Evolutionary conservation across 2,329 filamentous ascomycete species (phyloP), one percentile per base, ranked within the genome.

Genomic region (Daldinia sp.): DNA sequence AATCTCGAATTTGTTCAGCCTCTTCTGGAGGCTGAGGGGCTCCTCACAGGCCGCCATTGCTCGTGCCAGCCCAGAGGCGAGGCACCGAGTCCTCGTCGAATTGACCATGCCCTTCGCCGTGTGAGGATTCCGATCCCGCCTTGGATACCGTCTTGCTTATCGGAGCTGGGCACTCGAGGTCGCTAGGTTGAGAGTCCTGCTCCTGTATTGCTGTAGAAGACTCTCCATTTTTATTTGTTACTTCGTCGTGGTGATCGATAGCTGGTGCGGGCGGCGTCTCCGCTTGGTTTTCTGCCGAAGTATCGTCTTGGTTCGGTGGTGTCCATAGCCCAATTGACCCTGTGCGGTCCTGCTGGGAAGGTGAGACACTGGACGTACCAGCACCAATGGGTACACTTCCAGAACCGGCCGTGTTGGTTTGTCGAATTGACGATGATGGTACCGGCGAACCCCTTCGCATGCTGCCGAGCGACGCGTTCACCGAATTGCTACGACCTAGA

Each of bases 311-410:
- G 17, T 76, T 75, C 9, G 82, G 80, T n/a, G 79, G 80, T 17
- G 78, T 79, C 82, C 84, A 83, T 9, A 85, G 74, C 2, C 81
- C 80, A 6, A 81, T 73, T 5, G 83, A 82, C 19, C 80, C 70
- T 1, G 79, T 77, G 3, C 79, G 80, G 4, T 76, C 74, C 1
- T 73, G 65, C 1, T 66, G 55, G 6, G 69, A 73, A 51, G 55
- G 43, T 8, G 69, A 58, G 41, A 72, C 69, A 30, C 53, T 69
- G 1, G 70, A 70, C 6, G 64, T 58, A 1, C 68, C 66, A 49
- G 78, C 80, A 11, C 78, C 77, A 3, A 80, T 75, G 0, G 79
- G 78, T 65, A 79, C 77, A 4, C 79, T 78, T 2, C 72, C 74
- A 5, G 68, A 64, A 43, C 70, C 67, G 64, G 76, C 21, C 70